phyloP scores from a whole-genome alignment of 192 early-diverging fungal species.

The Chytriomyces sp. region DNA sequence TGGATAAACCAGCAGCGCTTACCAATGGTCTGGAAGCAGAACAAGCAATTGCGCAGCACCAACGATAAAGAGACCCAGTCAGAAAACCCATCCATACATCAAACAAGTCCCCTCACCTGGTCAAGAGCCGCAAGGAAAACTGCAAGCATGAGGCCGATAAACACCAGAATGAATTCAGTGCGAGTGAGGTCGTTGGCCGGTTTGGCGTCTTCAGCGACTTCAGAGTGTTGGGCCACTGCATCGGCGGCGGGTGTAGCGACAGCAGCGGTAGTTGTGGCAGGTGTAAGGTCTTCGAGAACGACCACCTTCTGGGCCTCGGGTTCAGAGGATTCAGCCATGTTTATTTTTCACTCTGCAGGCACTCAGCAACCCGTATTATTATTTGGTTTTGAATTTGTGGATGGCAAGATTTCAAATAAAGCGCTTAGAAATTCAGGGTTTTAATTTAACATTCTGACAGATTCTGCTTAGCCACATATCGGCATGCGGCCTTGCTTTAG shows the following conservation, averaged over 20 bases:
- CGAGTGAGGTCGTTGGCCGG: not conserved
- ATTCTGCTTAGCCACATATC: too few relatives aligned
- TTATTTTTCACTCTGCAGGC: not conserved
- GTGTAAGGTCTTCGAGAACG: not conserved
- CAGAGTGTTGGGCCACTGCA: not conserved
- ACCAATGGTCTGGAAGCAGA: too few relatives aligned
- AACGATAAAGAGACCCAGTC: not conserved
- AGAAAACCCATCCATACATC: not conserved
- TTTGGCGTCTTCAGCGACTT: not conserved
- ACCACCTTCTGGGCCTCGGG: not conserved
- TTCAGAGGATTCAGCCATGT: not conserved
- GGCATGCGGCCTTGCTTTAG: too few relatives aligned
- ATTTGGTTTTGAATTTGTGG: not conserved
- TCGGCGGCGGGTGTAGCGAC: not conserved
- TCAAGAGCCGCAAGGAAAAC: conserved; percentile 52
- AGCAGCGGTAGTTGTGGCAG: not conserved
- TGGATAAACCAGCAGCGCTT: too few relatives aligned
- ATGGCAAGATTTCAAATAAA: not conserved
- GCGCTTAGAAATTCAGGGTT: too few relatives aligned
- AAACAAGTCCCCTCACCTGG: conserved; percentile 11
- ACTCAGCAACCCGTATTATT: not conserved
- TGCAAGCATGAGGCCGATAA: conserved; percentile 26
- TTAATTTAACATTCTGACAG: too few relatives aligned
- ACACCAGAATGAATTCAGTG: not conserved
- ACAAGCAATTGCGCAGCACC: not conserved